phyloP scores from a whole-genome alignment of 805 yeast species.

The Torulaspora franciscae region DNA sequence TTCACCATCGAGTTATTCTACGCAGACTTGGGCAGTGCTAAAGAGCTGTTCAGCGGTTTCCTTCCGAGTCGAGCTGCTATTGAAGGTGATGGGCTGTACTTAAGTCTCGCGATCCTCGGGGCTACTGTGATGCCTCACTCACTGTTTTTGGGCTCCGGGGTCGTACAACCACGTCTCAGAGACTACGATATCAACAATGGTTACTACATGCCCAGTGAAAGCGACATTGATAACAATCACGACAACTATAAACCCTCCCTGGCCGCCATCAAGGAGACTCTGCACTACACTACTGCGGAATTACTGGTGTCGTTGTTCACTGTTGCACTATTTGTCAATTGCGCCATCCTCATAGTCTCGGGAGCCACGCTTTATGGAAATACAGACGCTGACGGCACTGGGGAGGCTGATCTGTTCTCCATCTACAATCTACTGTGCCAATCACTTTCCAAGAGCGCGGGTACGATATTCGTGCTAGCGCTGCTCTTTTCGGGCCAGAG shows the following conservation, averaged over 20 bases:
- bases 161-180: conserved; percentile 78
- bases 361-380: conserved; percentile 74
- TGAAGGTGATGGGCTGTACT: conserved; percentile 61
- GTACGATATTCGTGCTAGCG: conserved; percentile 80
- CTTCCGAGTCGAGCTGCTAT: conserved; percentile 49
- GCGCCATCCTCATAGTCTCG: conserved; percentile 84
- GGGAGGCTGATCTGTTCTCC: conserved; percentile 76
- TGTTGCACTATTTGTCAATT: conserved; percentile 85
- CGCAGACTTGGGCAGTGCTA: conserved; percentile 51
- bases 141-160: conserved; percentile 78
- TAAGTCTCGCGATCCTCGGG: conserved; percentile 82
- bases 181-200: conserved; percentile 73
- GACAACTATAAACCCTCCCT: conserved; percentile 67
- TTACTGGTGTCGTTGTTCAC: conserved; percentile 77
- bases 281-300: conserved; percentile 79
- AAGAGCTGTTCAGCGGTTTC: conserved; percentile 67
- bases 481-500: conserved; percentile 82
- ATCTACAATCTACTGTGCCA: conserved; percentile 62
- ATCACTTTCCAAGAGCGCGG: conserved; percentile 69
- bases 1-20: conserved; percentile 73
- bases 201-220: conserved; percentile 42
- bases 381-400: conserved; percentile 50
- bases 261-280: conserved; percentile 74
- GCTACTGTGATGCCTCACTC: conserved; percentile 97
- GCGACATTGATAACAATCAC: conserved; percentile 37